These are phyloP conservation scores for Arthrobotrys sphaeroides DNA, from an alignment of 2,329 filamentous ascomycete species.

Conservation along the genomic window DNA sequence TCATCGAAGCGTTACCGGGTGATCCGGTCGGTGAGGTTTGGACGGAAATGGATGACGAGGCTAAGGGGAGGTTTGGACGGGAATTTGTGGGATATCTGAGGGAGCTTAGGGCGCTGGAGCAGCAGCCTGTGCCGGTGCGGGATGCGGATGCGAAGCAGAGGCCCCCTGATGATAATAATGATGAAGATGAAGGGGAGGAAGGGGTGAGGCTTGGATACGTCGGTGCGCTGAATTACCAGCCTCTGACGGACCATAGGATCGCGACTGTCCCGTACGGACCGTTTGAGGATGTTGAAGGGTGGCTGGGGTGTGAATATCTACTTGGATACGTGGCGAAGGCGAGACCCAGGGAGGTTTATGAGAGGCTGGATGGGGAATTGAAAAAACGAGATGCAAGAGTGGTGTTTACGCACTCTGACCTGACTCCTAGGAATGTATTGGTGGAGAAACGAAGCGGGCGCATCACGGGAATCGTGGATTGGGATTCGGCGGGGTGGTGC, in stretches of 20 bases:
- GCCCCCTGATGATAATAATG: neutral
- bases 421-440: slow-evolving; percentile 49
- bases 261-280: slow-evolving; percentile 48
- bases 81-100: slow-evolving; percentile 38
- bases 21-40: slow-evolving; percentile 40
- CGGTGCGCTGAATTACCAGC: slow-evolving; percentile 33
- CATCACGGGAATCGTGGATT: slow-evolving; percentile 51
- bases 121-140: slow-evolving; percentile 16
- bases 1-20: slow-evolving; percentile 45
- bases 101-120: slow-evolving; percentile 35
- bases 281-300: slow-evolving; percentile 24
- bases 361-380: slow-evolving; percentile 15
- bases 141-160: slow-evolving; percentile 11
- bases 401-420: slow-evolving; percentile 49
- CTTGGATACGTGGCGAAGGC: slow-evolving; percentile 44
- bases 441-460: slow-evolving; percentile 37
- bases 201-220: slow-evolving; percentile 16
- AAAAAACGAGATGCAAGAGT: slow-evolving; percentile 20
- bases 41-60: slow-evolving; percentile 35
- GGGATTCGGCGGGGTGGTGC: slow-evolving; percentile 51
- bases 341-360: slow-evolving; percentile 25
- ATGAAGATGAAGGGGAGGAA: no score
- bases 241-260: slow-evolving; percentile 50
- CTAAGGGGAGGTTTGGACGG: slow-evolving; percentile 19
- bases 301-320: slow-evolving; percentile 51